Base-by-base conservation (phyloP, 495 filamentous ascomycete species). In the Hyaloscypha bicolor region DNA sequence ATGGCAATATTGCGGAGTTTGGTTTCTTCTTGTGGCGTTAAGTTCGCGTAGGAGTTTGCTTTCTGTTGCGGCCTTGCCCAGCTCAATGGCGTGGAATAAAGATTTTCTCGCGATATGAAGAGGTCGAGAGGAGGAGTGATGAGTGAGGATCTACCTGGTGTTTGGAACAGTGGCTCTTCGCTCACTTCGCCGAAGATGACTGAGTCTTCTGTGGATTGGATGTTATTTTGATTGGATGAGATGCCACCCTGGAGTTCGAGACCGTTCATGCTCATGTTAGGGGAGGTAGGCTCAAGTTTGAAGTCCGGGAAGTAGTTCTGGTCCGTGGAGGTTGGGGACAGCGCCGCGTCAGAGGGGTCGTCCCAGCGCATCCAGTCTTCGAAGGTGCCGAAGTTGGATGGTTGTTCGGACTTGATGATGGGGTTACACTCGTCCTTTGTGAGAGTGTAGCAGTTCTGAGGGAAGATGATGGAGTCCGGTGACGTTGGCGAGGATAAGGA, bases 321-420 rank as follows among this genome's bases (percentile, higher is more conserved):
- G 3, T 37, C 35, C 1, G 35, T 37, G 32, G 61, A 62, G 1
- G 63, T 45, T 31, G 60, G 70, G 22, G 70, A 67, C 9, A 72
- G 56, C 2, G 67, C 56, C 14, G 60, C 60, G 39, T 69, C 67
- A 12, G n/a, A 55, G 31, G 63, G 65, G 32, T 71, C 66, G 63
- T 73, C 72, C 72, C 72, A 73, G 29, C 66, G 57, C 61, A 71
- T 68, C 72, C 68, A 71, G 33, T 69, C 69, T 32, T 73, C 72
- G 42, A 71, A 73, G 8, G 66, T 66, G 6, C 64, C 68, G 30
- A 69, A 63, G 58, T 70, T 63, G 60, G 63, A 67, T 14, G 60
- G 33, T 60, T 70, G 37, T 9, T 73, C 68, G 16, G 64, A 52
- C 33, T 73, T 73, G 21, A 51, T 48, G 14, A 39, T 61, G 53